Evolutionary conservation across 176 grass and related monocot genomes (phyloP), one percentile per base, ranked within the genome.

Genomic region (Avena eriantha): DNA sequence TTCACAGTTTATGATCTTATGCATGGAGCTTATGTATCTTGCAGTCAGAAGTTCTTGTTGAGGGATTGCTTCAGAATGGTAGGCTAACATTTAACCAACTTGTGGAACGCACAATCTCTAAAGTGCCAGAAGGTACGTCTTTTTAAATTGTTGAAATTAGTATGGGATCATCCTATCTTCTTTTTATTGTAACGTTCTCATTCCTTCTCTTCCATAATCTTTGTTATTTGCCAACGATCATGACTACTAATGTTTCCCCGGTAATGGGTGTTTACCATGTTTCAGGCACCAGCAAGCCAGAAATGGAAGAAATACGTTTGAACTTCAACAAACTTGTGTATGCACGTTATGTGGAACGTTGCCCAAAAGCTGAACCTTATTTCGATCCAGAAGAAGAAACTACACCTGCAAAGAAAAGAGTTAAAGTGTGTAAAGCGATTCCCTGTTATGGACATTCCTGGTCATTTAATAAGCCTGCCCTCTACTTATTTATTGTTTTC

Each of bases 1-100:
- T 36, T 47, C 72, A 14, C 24, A 49, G 33, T 91, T 75, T 68
- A 76, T 87, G 39, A 71, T n/a, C 7, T 80, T 77, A 76, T 51
- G 69, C 50, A 14, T 86, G 46, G 13, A 77, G 33, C 18, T 79
- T 80, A 54, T 79, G 54, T 87, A 69, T 90, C 63, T 88, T 91
- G 75, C 61, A 98, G 96, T 93, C 90, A 64, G 93, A 95, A 89
- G 50, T 36, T 80, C 82, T 98, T 89, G 86, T 94, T 7, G 88
- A 94, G 83, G 93, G 92, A 79, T 85, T 98, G 80, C 76, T 98
- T 84, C 88, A 90, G 78, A 92, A 98, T 89, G 96, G 93, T 69
- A 96, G 93, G 70, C 88, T 98, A 82, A 98, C 96, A 88, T 96
- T 98, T 83, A 76, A 92, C 65, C 93, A 98, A 86, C 90, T 96